A percentile compares a stretch with the other conserved stretches of the same genome.
Conservation (phyloP, 1,139 yeast species). For the Yamadazyma spencermartinsiae region DNA sequence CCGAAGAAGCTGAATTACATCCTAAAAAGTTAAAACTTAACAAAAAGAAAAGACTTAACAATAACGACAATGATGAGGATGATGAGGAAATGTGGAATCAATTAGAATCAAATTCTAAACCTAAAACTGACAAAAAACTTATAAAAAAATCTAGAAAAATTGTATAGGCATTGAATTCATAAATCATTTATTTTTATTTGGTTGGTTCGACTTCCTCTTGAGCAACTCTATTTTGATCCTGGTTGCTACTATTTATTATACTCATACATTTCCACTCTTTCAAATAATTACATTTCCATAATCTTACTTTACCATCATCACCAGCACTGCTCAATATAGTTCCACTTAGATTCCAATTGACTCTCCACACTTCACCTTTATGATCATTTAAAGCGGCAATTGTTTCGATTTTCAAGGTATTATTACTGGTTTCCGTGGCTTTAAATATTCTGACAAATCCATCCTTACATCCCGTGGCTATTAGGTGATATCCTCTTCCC, state of each 20-base stretch:
- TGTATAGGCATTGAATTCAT: slow-evolving; percentile 1
- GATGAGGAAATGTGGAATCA: slow-evolving; percentile 40
- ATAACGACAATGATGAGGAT: slow-evolving; percentile 22
- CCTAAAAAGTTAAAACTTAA: slow-evolving; percentile 21
- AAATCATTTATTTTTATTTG: not conserved
- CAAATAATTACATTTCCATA: slow-evolving; percentile 88
- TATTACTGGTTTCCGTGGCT: slow-evolving; percentile 45
- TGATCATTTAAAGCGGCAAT: slow-evolving; percentile 62
- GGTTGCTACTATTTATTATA: slow-evolving; percentile 69
- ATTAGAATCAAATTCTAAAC: slow-evolving; percentile 24
- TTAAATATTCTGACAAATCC: slow-evolving; percentile 87
- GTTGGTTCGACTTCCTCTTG: slow-evolving; percentile 19
- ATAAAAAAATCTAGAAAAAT: slow-evolving; percentile 15
- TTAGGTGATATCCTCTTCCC: slow-evolving; percentile 84
- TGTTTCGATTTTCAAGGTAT: slow-evolving; percentile 37
- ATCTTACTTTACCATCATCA: slow-evolving; percentile 87
- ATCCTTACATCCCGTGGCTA: slow-evolving; percentile 96
- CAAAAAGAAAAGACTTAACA: slow-evolving; percentile 19
- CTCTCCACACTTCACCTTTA: slow-evolving; percentile 92
- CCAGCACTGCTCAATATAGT: slow-evolving; percentile 92
- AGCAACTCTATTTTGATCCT: slow-evolving; percentile 23
- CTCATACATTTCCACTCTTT: slow-evolving; percentile 93
- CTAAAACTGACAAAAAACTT: slow-evolving; percentile 18
- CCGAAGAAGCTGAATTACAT: slow-evolving; percentile 2
- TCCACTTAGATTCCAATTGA: slow-evolving; percentile 92